Conservation (phyloP, 2,329 filamentous ascomycete species). For the Arthrinium puccinioides region DNA sequence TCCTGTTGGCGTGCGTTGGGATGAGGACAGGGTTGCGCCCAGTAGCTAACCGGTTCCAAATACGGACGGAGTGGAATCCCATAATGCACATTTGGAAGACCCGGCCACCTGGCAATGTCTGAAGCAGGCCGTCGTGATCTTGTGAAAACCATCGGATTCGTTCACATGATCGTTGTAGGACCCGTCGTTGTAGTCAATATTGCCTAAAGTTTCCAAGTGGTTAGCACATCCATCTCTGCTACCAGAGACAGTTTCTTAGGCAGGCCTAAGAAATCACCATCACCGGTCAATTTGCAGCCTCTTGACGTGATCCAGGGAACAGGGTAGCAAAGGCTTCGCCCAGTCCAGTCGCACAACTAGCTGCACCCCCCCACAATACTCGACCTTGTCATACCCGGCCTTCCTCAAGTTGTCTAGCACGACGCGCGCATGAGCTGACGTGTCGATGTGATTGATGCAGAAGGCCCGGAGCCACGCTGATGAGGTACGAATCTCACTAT, state of each 20-base stretch:
- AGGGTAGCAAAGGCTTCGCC: constrained; percentile 45
- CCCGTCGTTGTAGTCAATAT: constrained; percentile 49
- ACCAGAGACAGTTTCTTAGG: too few species aligned
- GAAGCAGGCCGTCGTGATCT: constrained; percentile 1
- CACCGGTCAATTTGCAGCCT: constrained; percentile 38
- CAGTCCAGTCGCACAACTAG: constrained; percentile 47
- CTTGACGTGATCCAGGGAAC: constrained; percentile 42
- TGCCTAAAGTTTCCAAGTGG: constrained; percentile 23
- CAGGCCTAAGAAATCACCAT: too few species aligned
- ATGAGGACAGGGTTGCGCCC: constrained; percentile 23
- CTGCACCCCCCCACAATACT: constrained; percentile 49
- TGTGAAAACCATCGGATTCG: not conserved
- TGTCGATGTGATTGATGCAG: constrained; percentile 34
- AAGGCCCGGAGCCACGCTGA: constrained; percentile 17
- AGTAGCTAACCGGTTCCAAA: too few species aligned
- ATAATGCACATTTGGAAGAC: not conserved
- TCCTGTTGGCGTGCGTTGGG: constrained; percentile 17
- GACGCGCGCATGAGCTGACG: constrained; percentile 36
- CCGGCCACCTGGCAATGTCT: not conserved
- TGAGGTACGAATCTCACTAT: constrained; percentile 31
- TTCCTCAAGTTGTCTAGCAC: constrained; percentile 38
- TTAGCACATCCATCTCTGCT: not conserved
- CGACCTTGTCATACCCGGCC: constrained; percentile 13
- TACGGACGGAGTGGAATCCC: not conserved
- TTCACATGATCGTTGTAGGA: constrained; percentile 18